A percentile compares a stretch with the other conserved stretches of the same genome.
These are phyloP conservation scores for Physocladia obscura DNA, from an alignment of 192 early-diverging fungal genomes.

Conservation along the genomic window DNA sequence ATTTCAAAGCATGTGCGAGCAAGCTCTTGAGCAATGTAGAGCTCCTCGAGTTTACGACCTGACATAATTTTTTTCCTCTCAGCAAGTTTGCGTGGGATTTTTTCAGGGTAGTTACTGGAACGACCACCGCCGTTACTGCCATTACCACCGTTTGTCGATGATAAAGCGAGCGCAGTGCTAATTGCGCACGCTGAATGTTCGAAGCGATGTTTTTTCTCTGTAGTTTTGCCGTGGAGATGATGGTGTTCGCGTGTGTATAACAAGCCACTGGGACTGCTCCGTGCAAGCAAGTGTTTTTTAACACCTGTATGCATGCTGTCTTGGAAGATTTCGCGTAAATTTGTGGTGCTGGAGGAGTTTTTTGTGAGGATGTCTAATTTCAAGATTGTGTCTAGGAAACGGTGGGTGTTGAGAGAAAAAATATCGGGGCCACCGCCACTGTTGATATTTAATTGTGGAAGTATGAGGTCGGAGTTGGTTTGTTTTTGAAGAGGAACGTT, in stretches of 20 bases:
- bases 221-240: not conserved
- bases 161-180: conserved; percentile 75
- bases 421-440: not conserved
- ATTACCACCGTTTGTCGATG: conserved; percentile 59
- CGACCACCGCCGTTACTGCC: conserved; percentile 7
- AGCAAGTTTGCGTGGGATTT: not conserved
- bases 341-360: too few species aligned
- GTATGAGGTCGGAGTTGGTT: not conserved
- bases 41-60: conserved; percentile 47
- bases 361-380: not conserved
- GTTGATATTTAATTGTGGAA: not conserved
- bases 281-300: conserved; percentile 40
- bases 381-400: not conserved
- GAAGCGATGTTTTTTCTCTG: conserved; percentile 58
- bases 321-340: too few species aligned
- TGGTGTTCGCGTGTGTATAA: conserved; percentile 62
- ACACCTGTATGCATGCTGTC: conserved; percentile 84
- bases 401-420: conserved; percentile 57
- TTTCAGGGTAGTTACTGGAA: not conserved
- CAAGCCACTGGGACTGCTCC: conserved; percentile 52
- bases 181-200: conserved; percentile 91
- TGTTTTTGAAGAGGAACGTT: not conserved
- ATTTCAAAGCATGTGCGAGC: conserved; percentile 74
- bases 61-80: not conserved
- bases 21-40: conserved; percentile 76